These are phyloP conservation scores for Microthyrium microscopicum DNA, from an alignment of 2,329 filamentous ascomycete genomes.

Conservation along the genomic window DNA sequence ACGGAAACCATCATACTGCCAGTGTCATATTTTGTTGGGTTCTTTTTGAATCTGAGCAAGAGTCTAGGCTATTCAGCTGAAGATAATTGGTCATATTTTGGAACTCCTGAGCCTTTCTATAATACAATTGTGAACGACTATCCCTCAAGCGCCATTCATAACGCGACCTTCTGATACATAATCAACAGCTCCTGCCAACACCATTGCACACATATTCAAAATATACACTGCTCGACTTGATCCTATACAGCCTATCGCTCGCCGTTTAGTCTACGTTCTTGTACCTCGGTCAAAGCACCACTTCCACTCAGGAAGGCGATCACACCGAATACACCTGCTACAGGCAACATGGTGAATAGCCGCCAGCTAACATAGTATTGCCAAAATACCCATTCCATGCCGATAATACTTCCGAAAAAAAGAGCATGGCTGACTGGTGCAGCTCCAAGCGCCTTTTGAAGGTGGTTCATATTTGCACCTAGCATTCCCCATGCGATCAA, in stretches of 20 bases:
- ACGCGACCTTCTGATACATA: too few species aligned
- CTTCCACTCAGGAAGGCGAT: slow-evolving; percentile 75
- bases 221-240: not conserved
- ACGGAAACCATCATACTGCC: too few species aligned
- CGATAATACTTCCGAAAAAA: slow-evolving; percentile 75
- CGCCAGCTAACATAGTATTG: slow-evolving; percentile 89
- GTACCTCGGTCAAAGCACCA: slow-evolving; percentile 82
- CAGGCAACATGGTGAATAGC: slow-evolving; percentile 74
- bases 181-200: too few species aligned
- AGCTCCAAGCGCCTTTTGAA: slow-evolving; percentile 54
- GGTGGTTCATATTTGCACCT: slow-evolving; percentile 68
- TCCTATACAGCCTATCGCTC: slow-evolving; percentile 27
- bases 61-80: too few species aligned
- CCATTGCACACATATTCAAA: not conserved
- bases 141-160: too few species aligned
- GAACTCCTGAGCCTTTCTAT: too few species aligned
- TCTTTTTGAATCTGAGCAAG: too few species aligned
- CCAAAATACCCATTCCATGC: slow-evolving; percentile 85
- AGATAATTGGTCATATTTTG: too few species aligned
- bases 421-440: slow-evolving; percentile 67
- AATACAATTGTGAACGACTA: too few species aligned
- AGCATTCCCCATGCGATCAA: slow-evolving; percentile 59
- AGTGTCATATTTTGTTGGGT: too few species aligned
- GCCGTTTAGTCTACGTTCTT: slow-evolving; percentile 68
- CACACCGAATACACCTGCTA: slow-evolving; percentile 47